Evolutionary conservation across 176 grass and related monocot species (phyloP).

Genomic region (Rhipidocladum racemiflorum): DNA sequence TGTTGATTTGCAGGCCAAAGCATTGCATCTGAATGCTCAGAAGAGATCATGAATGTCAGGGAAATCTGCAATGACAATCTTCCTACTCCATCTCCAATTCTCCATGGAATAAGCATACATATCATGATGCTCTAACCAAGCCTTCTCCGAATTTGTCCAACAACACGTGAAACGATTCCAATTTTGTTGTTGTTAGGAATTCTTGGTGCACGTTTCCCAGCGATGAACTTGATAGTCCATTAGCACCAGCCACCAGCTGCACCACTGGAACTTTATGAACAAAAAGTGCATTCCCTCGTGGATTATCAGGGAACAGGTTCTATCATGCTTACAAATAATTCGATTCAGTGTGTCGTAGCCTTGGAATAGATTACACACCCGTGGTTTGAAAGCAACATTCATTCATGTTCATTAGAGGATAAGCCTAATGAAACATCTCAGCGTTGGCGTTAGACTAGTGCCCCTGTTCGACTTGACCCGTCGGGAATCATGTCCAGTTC

Average conservation of each 20-base stretch:
- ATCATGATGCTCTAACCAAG: not conserved
- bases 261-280: not conserved
- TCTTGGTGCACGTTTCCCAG: not conserved
- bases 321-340: constrained; percentile 1
- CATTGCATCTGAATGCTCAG: not conserved
- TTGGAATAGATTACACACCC: not conserved
- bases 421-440: constrained; percentile 2
- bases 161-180: not conserved
- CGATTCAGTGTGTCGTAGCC: not conserved
- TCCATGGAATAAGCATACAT: not conserved
- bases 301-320: not conserved
- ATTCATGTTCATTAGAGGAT: not conserved
- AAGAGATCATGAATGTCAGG: not conserved
- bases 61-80: not conserved
- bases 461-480: constrained; percentile 20
- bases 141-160: not conserved
- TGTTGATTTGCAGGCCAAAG: not conserved
- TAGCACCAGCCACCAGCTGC: not conserved
- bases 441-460: not conserved
- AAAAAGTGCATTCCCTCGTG: not conserved
- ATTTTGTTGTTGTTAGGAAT: not conserved
- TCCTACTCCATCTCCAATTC: not conserved
- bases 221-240: not conserved
- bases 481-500: constrained; percentile 5
- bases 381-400: constrained; percentile 17